phyloP scores from a whole-genome alignment of 345 rosid species.

The Hibiscus mutabilis region DNA sequence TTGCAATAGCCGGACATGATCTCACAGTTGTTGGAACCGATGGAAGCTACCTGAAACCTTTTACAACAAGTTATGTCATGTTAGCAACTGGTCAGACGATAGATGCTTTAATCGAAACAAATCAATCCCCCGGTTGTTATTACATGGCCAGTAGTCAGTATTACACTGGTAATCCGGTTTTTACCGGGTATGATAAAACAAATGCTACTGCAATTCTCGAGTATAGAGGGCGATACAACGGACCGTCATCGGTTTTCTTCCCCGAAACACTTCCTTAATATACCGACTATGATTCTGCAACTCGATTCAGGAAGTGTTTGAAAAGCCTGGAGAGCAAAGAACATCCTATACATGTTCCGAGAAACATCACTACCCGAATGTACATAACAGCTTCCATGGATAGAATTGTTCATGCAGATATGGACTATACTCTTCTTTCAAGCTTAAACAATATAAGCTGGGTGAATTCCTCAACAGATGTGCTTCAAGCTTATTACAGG shows the following conservation, averaged over 20 bases:
- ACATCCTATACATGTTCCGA: conserved; percentile 28
- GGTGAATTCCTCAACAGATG: conserved; percentile 21
- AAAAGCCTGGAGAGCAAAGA: conserved; percentile 23
- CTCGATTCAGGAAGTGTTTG: conserved; percentile 22
- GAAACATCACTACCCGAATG: conserved; percentile 10
- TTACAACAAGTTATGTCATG: conserved; percentile 10
- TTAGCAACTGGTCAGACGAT: conserved; percentile 34
- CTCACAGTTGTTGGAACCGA: conserved; percentile 32
- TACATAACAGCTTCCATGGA: conserved; percentile 15
- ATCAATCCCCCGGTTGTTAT: conserved; percentile 20
- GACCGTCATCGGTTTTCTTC: conserved; percentile 9
- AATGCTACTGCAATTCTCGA: conserved; percentile 30
- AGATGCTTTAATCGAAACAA: conserved; percentile 26
- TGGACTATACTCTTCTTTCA: conserved; percentile 32
- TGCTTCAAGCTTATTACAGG: conserved; percentile 40
- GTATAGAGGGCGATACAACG: conserved; percentile 27
- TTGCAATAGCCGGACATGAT: conserved; percentile 27
- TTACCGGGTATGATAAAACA: conserved; percentile 18
- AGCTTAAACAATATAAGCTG: conserved; percentile 49
- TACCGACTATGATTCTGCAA: conserved; percentile 19
- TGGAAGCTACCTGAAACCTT: conserved; percentile 28
- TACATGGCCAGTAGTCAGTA: conserved; percentile 24
- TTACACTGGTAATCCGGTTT: conserved; percentile 13
- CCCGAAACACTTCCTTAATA: conserved; percentile 9
- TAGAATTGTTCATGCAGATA: conserved; percentile 14